Evolutionary conservation across 352 stramenopile genomes (phyloP), one percentile per base, ranked within the genome.

Genomic region (Globisporangium cederbergense): DNA sequence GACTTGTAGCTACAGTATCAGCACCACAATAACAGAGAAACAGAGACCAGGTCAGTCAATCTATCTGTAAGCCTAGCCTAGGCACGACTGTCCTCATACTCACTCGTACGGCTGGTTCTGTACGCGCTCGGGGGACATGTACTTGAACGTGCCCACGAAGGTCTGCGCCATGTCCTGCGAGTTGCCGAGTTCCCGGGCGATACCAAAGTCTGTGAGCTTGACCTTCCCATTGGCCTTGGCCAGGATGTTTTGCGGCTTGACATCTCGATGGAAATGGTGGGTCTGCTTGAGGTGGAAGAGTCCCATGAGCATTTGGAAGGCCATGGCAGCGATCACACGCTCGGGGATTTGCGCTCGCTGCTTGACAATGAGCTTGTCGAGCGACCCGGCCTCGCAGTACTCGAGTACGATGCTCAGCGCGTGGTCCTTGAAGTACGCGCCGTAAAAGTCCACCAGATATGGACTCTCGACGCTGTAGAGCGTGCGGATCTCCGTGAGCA

Each of bases 231-330:
- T 60, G 34, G 74, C 55, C 62, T 96, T 91, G 51, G 97, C 73
- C 18, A 98, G 77, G 36, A 98, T 85, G 73, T 98, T 98, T 43
- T 90, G 89, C 16, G 91, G 92, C 62, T 98, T 98, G 62, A 98
- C 85, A 62, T 98, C 94, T 42, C 94, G 88, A 60, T 98, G 94
- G 60, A 98, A 98, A 50, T 92, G 83, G 36, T 84, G 77, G 34
- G 76, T 67, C 1, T 74, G 66, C 65, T 88, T 85, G 64, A 92
- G 78, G 42, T 89, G 76, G 11, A 64, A 64, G 10, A 92, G 71
- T n/a, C 83, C 83, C 9, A 62, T 73, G 32, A 92, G 68, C 42
- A 89, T 76, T 46, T 90, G 81, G 62, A 76, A 84, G 11, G 79
- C 79, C 64, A 90, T 83, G 16, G 74, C 67, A 30, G 81, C 81